Base-by-base conservation (phyloP, 352 stramenopile species). In the Globisporangium abappressorium region DNA sequence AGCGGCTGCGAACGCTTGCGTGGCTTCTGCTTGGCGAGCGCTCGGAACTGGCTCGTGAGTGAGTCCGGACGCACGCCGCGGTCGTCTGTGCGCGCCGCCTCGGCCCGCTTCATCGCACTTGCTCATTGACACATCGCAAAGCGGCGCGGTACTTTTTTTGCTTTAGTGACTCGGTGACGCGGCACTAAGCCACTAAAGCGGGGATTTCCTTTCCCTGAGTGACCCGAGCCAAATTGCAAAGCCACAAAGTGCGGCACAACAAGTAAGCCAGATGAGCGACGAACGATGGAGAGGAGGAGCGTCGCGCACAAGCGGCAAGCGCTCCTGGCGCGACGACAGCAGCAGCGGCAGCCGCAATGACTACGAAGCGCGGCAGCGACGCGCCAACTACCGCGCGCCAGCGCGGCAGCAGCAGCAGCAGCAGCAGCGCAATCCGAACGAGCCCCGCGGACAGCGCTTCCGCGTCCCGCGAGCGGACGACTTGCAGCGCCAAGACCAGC, bases 11-110 rank as follows among this genome's bases (percentile, higher is more conserved):
- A 46, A 2, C 73, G 70, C 46, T 71, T 78, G 47, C 70, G 57
- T 1, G 64, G 62, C 34, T 75, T 71, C 60, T 80, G 77, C 65
- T 77, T 87, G 30, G 57, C 66, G 38, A 80, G 65, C 11, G 64
- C 54, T 5, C 79, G 77, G 49, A 87, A 51, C 28, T 81, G 77
- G 64, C 67, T 79, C 33, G 79, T 87, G 43, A 82, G 62, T 22
- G 79, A 87, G 30, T 87, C 77, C 0, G 57, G 62, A 1, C 77
- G 79, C n/a, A 87, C 75, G 22, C 70, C 66, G 20, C 78, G 74
- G 20, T 81, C 71, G 30, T 77, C 64, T 30, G 18, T 18, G 14
- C 61, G 34, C n/a, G n/a, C 33, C 20, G 33, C n/a, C 33, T 67
- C 46, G 7, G 5, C 11, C 47, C 30, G 24, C 54, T 64, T 61